phyloP scores from a whole-genome alignment of 1,284 basidiomycete genomes.

The Ceratobasidium sp. region DNA sequence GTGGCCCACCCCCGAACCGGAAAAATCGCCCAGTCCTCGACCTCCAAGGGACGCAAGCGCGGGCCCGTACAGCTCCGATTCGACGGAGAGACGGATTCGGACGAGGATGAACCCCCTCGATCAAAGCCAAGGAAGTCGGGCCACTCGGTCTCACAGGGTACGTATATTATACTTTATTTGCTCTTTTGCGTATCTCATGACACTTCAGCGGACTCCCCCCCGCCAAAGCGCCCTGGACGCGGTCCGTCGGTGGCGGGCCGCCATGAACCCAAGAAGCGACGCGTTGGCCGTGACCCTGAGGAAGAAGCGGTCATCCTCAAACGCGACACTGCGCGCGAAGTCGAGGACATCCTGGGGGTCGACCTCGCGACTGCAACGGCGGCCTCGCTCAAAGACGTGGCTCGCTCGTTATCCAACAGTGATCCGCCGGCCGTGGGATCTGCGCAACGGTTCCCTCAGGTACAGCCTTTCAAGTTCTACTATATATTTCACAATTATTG shows the following conservation, averaged over 20 bases:
- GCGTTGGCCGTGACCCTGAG: too few relatives aligned
- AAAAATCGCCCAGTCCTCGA: too few relatives aligned
- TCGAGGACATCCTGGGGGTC: not conserved
- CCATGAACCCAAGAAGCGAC: not conserved
- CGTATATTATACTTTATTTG: too few relatives aligned
- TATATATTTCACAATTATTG: too few relatives aligned
- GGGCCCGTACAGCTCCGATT: too few relatives aligned
- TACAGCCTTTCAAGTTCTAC: not conserved
- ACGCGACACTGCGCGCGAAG: not conserved
- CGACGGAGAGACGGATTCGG: too few relatives aligned
- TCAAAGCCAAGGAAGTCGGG: too few relatives aligned
- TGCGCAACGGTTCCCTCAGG: not conserved
- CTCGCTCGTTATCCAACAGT: not conserved
- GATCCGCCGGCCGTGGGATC: not conserved
- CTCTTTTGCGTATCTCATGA: too few relatives aligned
- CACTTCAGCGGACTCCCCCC: not conserved
- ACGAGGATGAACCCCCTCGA: too few relatives aligned
- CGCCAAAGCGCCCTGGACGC: not conserved
- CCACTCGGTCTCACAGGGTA: too few relatives aligned
- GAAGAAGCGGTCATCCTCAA: not conserved
- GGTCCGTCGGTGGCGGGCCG: not conserved
- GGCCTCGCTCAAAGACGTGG: not conserved
- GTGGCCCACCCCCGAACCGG: too few relatives aligned
- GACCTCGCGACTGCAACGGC: not conserved
- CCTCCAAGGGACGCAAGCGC: too few relatives aligned